Evolutionary conservation across 192 early-diverging fungal species (phyloP), one percentile per base, ranked within the genome.

Genomic region (Umbelopsis sp.): DNA sequence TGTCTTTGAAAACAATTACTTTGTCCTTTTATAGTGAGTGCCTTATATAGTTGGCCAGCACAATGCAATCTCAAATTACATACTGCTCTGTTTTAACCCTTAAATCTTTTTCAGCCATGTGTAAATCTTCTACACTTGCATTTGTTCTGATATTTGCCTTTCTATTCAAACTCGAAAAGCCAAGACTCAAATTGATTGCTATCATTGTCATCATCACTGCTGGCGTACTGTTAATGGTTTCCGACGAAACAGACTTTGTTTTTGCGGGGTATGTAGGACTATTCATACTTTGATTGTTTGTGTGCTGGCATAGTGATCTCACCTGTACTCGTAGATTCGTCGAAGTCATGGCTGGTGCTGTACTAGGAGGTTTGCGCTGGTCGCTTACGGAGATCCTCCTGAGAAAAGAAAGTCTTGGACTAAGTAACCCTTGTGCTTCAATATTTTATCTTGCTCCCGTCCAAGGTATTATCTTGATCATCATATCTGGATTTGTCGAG

Each of bases 111-210:
- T 51, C 54, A 86, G 85, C 92, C 66, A 93, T 93, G 91, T 91
- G 90, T 81, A 93, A 93, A 76, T 92, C 91, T 4, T 91, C 92
- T 10, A 86, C 85, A 2, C 81, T 89, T 62, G 87, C 88, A 1
- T 92, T 91, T 73, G 89, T 93, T n/a, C 85, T 98, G 29, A 70
- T 98, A 17, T 98, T 98, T 79, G 94, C 96, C 3, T 95, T 96
- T 69, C 70, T 92, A 2, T 98, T 98, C 83, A 85, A 87, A 14
- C 83, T 98, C 71, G 96, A 98, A 77, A 75, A 82, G 34, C 88
- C 91, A 7, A 92, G 88, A 1, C 86, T 87, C 80, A 84, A 74
- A 49, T 81, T 97, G 21, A 83, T 90, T 25, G 86, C 77, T 20
- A 89, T 94, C 67, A 95, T 96, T 71, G 72, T 85, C 5, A 84